Conservation (phyloP, 2,329 filamentous ascomycete genomes). For the Aureobasidium zeae region DNA sequence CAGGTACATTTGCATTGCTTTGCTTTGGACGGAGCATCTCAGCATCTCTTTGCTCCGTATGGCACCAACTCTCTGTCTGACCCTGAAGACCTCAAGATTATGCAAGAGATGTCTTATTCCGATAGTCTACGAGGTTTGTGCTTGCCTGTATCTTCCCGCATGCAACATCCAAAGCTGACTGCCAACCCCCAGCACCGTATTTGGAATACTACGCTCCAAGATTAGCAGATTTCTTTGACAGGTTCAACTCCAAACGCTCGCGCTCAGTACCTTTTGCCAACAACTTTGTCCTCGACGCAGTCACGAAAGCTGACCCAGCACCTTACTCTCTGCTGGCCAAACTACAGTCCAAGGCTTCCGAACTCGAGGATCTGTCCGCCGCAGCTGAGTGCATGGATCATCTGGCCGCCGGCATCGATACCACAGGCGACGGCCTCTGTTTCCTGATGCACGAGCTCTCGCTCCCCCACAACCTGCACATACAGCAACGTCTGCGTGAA, state of each 20-base stretch:
- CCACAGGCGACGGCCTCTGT: slow-evolving; percentile 59
- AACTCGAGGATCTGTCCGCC: slow-evolving; percentile 10
- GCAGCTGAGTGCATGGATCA: slow-evolving; percentile 58
- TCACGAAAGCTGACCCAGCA: neutral
- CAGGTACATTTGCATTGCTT: slow-evolving; percentile 17
- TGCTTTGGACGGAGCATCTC: slow-evolving; percentile 17
- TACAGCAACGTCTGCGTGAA: slow-evolving; percentile 12
- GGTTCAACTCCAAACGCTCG: neutral
- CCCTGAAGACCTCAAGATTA: slow-evolving; percentile 12
- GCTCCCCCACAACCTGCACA: slow-evolving; percentile 36
- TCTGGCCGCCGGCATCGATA: slow-evolving; percentile 63
- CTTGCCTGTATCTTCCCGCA: neutral
- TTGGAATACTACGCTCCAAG: slow-evolving; percentile 16
- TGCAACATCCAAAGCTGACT: neutral
- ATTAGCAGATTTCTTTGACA: slow-evolving; percentile 1
- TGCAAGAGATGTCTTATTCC: slow-evolving; percentile 17
- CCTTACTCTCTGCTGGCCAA: slow-evolving; percentile 4
- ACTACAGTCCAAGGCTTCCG: slow-evolving; percentile 11
- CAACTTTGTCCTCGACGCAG: slow-evolving; percentile 8
- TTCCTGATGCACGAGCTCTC: slow-evolving; percentile 66
- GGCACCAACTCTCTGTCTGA: slow-evolving; percentile 16
- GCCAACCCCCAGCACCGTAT: slow-evolving; percentile 1
- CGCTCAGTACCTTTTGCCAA: slow-evolving; percentile 10
- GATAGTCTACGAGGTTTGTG: slow-evolving; percentile 15
- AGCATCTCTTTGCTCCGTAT: slow-evolving; percentile 16